These are phyloP conservation scores for Eimeria zaria DNA, from an alignment of 169 alveolate species.

Conservation along the genomic window DNA sequence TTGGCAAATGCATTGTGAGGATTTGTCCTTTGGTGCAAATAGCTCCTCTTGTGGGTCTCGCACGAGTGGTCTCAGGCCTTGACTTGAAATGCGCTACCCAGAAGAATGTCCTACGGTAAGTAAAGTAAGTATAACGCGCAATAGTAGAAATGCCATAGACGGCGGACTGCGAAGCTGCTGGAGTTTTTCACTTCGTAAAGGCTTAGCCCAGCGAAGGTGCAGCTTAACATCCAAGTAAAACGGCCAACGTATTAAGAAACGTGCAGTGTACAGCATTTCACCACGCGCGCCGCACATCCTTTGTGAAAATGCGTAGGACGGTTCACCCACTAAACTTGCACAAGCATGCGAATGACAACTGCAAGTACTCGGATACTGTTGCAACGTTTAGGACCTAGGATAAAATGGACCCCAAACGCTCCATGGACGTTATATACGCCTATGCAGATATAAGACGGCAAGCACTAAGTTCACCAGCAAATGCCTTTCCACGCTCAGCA, in stretches of 20 bases:
- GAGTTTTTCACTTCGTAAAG: not conserved
- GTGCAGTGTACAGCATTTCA: not conserved
- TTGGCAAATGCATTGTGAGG: not conserved
- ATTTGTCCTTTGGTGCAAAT: not conserved
- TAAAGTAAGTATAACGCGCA: not conserved
- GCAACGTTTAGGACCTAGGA: not conserved
- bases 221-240: not conserved
- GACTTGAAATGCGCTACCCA: not conserved
- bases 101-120: not conserved
- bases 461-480: not conserved
- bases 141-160: not conserved
- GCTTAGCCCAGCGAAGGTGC: no score
- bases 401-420: not conserved
- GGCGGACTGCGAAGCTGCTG: not conserved
- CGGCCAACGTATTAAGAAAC: no score
- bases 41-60: not conserved
- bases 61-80: not conserved
- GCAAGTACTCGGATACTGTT: not conserved
- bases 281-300: not conserved
- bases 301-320: not conserved
- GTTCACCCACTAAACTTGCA: not conserved
- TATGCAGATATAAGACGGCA: not conserved
- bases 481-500: not conserved
- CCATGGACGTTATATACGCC: not conserved
- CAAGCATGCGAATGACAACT: not conserved